These are phyloP conservation scores for Sorghum bicolor DNA, from an alignment of 176 grass and related monocot species.

Conservation along the genomic window Sorghum_bicolor_NCBIv3 NC_012878.2:42793501-42794000, in stretches of 20 bases:
- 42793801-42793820: neutral
- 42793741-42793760: slow-evolving; percentile 32
- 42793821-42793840: neutral
- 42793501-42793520: slow-evolving; percentile 52
- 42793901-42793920: neutral
- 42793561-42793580: neutral
- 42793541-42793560: neutral
- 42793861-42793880: neutral
- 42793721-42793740: slow-evolving; percentile 14
- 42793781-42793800: neutral
- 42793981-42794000: neutral
- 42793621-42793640: slow-evolving; percentile 44
- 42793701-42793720: neutral
- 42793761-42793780: neutral
- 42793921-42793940: neutral
- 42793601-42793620: slow-evolving; percentile 16
- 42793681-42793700: slow-evolving; percentile 19
- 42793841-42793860: neutral
- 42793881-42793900: neutral
- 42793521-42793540: slow-evolving; percentile 13
- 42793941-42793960: neutral
- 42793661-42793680: slow-evolving; percentile 8
- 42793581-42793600: neutral
- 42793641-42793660: slow-evolving; percentile 27
- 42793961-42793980: neutral